Base-by-base conservation (phyloP, 768 basidiomycete species). In the Chalciporus piperatus region DNA sequence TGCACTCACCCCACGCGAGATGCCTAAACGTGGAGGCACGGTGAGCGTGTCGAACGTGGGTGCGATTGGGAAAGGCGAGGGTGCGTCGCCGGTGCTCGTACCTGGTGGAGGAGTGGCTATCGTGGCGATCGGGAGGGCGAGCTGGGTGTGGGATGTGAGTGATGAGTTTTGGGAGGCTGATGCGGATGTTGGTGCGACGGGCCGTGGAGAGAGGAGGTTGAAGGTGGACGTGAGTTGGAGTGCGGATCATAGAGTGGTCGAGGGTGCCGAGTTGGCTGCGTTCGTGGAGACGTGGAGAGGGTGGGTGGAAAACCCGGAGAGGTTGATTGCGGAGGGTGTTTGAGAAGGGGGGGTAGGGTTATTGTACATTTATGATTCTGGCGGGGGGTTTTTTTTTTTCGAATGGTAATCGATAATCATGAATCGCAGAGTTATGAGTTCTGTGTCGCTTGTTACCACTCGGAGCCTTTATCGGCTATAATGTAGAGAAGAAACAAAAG, bases 241-340 rank as follows among this genome's bases (percentile, higher is more conserved):
- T 54, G 92, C 87, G 43, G 92, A 95, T 59, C 92, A 95, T 69
- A 72, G 92, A 14, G 83, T 95, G 7, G 83, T 93, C 10, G 92
- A 95, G 64, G 92, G 92, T 4, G 92, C 91, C 1, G 92, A 95
- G 71, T 65, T 95, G 55, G 90, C 88, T 47, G 90, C 88, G 56
- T 92, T 95, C 65, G 87, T 92, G 54, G 90, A 93, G 72, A 74
- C 76, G 39, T 95, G 92, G 92, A 80, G 91, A 54, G 73, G 70
- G 14, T 90, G 83, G 75, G 87, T 92, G 14, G 91, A 93, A 70
- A 65, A 70, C 2, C 92, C 92, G 3, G 80, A 77, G 65, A 74
- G 86, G 65, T 62, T 92, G 53, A 78, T 91, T 58, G 89, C 59
- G 4, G 76, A 76, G 41, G 72, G 72, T 0, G 59, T 76, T 12